Evolutionary conservation across 108 stramenopile species (phyloP), one percentile per base, ranked within the genome.

Genomic region (Skeletonema marinoi): DNA sequence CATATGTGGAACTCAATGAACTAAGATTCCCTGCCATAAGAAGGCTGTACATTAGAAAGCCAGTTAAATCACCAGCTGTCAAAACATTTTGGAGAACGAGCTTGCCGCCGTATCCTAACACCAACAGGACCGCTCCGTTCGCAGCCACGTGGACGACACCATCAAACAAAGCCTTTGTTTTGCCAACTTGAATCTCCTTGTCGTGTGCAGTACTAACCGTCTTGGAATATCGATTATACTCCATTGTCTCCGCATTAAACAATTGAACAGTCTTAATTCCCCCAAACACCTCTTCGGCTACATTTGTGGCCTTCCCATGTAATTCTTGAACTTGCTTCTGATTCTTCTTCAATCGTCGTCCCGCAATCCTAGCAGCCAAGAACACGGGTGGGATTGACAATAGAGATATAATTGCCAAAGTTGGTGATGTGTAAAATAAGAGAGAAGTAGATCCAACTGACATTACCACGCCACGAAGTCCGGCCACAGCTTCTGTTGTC

Each of bases 11-110:
- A 4, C 89, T 90, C 46, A 96, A 71, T 21, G 76, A 77, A 60
- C 77, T 75, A 3, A 95, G 30, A 79, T 93, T 94, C 8, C 93
- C 91, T 17, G 93, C 93, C 78, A 94, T 78, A n/a, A 93, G 75
- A 12, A 96, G 48, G 3, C 88, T 88, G 60, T 96, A 96, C 93
- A 96, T 92, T 30, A 96, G 80, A 85, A 96, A 96, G 51, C 91
- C 87, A 3, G 94, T 90, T 42, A 96, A 88, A 42, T 93, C 91
- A 0, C 96, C 96, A 3, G 91, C 90, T 32, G 84, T 71, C 31
- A 94, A 78, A 41, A 68, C 66, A 9, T 88, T 85, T 9, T 65
- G 79, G 58, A 89, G 50, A 1, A 96, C 90, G 75, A 94, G 83
- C n/a, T 73, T 82, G 5, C 90, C 91, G 12, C 96, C 96, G 70